Percentiles rank a stretch among this genome's conserved stretches.
These are phyloP conservation scores for Candida dubliniensis DNA, from an alignment of 1,139 yeast genomes.

Conservation along the genomic window DNA sequence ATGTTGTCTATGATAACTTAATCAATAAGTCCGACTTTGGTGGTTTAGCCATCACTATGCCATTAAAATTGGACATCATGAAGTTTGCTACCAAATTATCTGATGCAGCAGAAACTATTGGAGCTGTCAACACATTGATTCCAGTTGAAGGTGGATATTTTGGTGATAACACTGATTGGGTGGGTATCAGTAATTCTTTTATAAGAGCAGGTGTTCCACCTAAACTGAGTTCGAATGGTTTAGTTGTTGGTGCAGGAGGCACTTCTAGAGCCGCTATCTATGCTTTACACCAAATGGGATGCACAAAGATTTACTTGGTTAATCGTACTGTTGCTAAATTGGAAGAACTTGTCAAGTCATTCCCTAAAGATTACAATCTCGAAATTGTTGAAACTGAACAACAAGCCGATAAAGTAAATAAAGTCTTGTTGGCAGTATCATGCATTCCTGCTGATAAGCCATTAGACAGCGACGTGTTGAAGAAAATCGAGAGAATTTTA, in stretches of 20 bases:
- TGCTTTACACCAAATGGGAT: constrained; percentile 81
- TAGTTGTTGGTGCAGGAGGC: constrained; percentile 96
- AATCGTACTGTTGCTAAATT: constrained; percentile 79
- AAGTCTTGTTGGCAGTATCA: constrained; percentile 68
- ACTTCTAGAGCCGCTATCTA: constrained; percentile 93
- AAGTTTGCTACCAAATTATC: constrained; percentile 62
- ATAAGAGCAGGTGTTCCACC: constrained; percentile 52
- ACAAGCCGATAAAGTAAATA: constrained; percentile 39
- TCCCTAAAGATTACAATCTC: constrained; percentile 64
- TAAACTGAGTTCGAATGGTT: constrained; percentile 46
- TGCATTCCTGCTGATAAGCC: constrained; percentile 90
- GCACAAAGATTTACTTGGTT: constrained; percentile 69
- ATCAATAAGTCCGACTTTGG: constrained; percentile 62
- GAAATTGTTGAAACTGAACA: constrained; percentile 54
- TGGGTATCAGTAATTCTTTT: constrained; percentile 77
- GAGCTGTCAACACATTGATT: constrained; percentile 89
- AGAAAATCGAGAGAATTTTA: constrained; percentile 43
- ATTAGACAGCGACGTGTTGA: constrained; percentile 53
- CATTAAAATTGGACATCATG: constrained; percentile 78
- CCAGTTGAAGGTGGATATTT: constrained; percentile 53
- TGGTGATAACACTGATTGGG: constrained; percentile 97
- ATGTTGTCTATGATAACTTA: constrained; percentile 45
- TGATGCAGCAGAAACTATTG: constrained; percentile 73
- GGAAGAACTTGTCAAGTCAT: constrained; percentile 53
- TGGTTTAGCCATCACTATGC: constrained; percentile 91